A percentile compares a stretch with the other conserved stretches of the same genome.
Conservation (phyloP, 2,329 filamentous ascomycete species). For the Cadophora gregata region DNA sequence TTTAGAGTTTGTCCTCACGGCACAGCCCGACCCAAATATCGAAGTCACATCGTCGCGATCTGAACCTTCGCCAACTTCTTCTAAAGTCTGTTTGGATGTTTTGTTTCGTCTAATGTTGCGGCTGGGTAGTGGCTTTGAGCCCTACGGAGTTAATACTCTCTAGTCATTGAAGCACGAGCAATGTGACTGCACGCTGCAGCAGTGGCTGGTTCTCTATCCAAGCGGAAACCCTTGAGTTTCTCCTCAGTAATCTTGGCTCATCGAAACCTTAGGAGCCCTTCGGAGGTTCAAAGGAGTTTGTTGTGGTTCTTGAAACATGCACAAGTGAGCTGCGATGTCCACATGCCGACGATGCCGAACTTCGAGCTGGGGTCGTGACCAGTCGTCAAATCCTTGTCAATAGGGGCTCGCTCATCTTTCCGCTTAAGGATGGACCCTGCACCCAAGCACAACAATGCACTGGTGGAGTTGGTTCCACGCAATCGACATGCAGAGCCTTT, state of each 20-base stretch:
- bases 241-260: background rate
- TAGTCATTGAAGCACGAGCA: background rate
- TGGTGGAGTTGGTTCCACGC: background rate
- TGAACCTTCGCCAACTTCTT: background rate
- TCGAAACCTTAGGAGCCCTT: background rate
- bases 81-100: background rate
- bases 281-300: background rate
- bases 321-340: background rate
- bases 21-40: background rate
- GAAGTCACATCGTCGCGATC: background rate
- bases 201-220: background rate
- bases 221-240: background rate
- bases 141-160: background rate
- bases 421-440: background rate
- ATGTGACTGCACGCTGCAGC: background rate
- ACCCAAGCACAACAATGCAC: conserved; percentile 3
- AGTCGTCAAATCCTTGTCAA: background rate
- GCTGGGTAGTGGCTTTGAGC: background rate
- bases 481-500: background rate
- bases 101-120: background rate
- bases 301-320: background rate
- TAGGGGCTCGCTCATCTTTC: background rate
- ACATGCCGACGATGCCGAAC: conserved; percentile 6
- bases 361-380: background rate
- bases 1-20: background rate